Percentiles rank a stretch among this genome's conserved stretches.
phyloP scores from a whole-genome alignment of 257 asterid species.

The Nemophila menziesii region DNA sequence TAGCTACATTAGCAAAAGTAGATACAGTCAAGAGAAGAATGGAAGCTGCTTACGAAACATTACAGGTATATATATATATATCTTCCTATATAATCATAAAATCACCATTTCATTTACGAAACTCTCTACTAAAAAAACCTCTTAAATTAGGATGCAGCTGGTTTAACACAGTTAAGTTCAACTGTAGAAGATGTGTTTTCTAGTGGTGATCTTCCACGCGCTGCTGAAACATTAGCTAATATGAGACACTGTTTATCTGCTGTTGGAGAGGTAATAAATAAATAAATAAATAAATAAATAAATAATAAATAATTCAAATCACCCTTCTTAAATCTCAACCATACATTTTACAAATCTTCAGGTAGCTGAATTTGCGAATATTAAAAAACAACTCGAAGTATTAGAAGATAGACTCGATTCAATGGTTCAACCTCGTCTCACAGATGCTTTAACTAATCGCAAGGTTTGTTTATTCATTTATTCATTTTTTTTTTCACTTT shows the following conservation, averaged over 20 bases:
- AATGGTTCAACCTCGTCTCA: constrained; percentile 92
- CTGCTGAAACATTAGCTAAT: constrained; percentile 93
- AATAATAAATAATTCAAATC: too few species aligned
- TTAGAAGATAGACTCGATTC: constrained; percentile 93
- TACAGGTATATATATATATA: constrained; percentile 90
- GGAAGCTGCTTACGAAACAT: constrained; percentile 94
- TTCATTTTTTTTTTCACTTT: too few species aligned
- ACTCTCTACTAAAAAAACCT: constrained; percentile 15
- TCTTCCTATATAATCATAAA: background rate
- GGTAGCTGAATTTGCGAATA: constrained; percentile 99
- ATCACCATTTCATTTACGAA: background rate
- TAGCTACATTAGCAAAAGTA: constrained; percentile 78
- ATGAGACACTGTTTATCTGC: constrained; percentile 97
- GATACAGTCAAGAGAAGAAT: constrained; percentile 93
- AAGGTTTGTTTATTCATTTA: constrained; percentile 39
- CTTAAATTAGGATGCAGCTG: constrained; percentile 87
- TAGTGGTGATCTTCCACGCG: constrained; percentile 96
- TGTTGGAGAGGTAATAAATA: constrained; percentile 72
- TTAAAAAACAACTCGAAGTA: constrained; percentile 96
- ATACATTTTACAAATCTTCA: constrained; percentile 21
- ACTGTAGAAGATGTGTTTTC: constrained; percentile 98
- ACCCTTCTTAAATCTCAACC: too few species aligned
- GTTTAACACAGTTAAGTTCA: constrained; percentile 85
- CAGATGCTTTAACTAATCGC: constrained; percentile 76
- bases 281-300: too few species aligned